These are phyloP conservation scores for Lachnellula cervina DNA, from an alignment of 2,329 filamentous ascomycete genomes.

Conservation along the genomic window DNA sequence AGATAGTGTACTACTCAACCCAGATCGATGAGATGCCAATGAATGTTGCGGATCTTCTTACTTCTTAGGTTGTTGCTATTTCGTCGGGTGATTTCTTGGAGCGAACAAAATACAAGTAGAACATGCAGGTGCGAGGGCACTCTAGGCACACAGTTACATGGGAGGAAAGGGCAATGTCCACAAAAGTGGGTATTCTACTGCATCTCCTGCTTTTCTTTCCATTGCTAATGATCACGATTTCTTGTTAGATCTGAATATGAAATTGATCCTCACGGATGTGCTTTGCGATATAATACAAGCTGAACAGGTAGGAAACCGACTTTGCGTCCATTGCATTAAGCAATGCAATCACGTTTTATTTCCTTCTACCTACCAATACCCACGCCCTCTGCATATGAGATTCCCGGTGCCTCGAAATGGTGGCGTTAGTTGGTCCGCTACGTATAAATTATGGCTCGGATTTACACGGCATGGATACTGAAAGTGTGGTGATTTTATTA, in stretches of 20 bases:
- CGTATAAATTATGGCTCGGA: too few relatives aligned
- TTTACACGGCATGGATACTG: too few relatives aligned
- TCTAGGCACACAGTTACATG: slow-evolving; percentile 20
- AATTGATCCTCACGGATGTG: background rate
- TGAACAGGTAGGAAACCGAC: background rate
- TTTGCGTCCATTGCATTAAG: background rate
- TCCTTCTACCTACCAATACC: background rate
- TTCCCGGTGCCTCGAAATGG: too few relatives aligned
- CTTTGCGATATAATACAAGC: background rate
- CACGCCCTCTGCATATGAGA: background rate
- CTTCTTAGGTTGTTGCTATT: slow-evolving; percentile 15
- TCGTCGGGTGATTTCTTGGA: background rate
- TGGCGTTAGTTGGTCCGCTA: too few relatives aligned
- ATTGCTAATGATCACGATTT: background rate
- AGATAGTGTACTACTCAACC: slow-evolving; percentile 64
- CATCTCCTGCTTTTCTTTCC: background rate
- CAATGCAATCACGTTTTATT: background rate
- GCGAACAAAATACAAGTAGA: background rate
- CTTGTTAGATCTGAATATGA: background rate
- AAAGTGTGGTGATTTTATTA: too few relatives aligned
- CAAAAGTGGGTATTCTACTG: slow-evolving; percentile 19
- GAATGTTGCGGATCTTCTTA: slow-evolving; percentile 52
- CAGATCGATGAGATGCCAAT: slow-evolving; percentile 81
- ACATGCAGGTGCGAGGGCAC: slow-evolving; percentile 14
- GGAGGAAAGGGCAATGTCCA: slow-evolving; percentile 28